Percentiles rank a stretch among this genome's conserved stretches.
Evolutionary conservation across 2,329 filamentous ascomycete species (phyloP).

Genomic region (Fusarium camptoceras): DNA sequence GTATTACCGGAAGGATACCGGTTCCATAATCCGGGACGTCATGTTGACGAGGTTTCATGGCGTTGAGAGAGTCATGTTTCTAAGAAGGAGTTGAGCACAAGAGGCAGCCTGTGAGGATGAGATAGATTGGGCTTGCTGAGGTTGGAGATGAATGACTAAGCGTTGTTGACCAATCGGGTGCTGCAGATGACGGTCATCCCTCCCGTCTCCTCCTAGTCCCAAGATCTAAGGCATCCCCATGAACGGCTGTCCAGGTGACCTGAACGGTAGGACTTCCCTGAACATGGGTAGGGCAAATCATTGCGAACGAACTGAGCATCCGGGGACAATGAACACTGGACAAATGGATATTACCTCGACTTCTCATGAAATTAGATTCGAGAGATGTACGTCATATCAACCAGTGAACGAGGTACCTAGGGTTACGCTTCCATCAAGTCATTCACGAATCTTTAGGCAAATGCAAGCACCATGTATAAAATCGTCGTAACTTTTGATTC

Average conservation of each 20-base stretch:
- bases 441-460: not conserved
- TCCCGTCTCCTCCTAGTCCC: conserved; percentile 9
- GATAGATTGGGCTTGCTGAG: conserved; percentile 9
- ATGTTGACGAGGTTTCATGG: conserved; percentile 52
- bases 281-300: not conserved
- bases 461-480: not conserved
- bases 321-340: not conserved
- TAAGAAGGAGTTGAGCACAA: not conserved
- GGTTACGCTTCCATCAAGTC: not conserved
- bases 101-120: conserved; percentile 2
- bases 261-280: not conserved
- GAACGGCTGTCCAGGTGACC: conserved; percentile 15
- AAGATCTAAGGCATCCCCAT: conserved; percentile 29
- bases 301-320: not conserved
- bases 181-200: conserved; percentile 4
- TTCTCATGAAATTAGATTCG: no score
- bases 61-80: conserved; percentile 49
- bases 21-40: conserved; percentile 46
- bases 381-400: not conserved
- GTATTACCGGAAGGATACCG: conserved; percentile 59
- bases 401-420: not conserved
- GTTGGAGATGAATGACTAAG: conserved; percentile 41
- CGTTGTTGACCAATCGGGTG: conserved; percentile 32
- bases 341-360: not conserved
- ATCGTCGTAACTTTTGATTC: conserved; percentile 28